A percentile compares a stretch with the other conserved stretches of the same genome.
Conservation (phyloP, 2,329 filamentous ascomycete genomes). For the Ceratocystis huliohia region DNA sequence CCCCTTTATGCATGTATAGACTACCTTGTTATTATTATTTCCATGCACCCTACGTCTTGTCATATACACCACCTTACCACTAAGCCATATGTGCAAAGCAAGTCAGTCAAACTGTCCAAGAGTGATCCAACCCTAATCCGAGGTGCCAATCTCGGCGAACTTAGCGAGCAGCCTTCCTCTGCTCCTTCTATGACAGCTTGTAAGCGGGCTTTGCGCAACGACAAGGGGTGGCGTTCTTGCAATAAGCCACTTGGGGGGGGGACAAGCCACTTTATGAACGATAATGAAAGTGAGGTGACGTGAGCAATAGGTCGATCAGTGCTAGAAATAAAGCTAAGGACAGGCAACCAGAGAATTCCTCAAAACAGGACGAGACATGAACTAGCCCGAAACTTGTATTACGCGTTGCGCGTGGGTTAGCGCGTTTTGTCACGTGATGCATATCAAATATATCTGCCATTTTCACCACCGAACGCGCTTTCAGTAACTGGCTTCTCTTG, state of each 20-base stretch:
- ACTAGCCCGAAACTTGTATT: not conserved
- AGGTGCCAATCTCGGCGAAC: slow-evolving; percentile 2
- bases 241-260: not conserved
- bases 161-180: slow-evolving; percentile 11
- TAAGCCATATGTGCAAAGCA: too few species aligned
- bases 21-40: too few species aligned
- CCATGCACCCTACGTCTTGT: too few species aligned
- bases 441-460: not conserved
- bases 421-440: not conserved
- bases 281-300: not conserved
- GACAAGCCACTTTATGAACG: not conserved
- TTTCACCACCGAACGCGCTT: too few species aligned
- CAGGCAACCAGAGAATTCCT: not conserved
- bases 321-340: not conserved
- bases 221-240: not conserved
- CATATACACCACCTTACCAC: too few species aligned
- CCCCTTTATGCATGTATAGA: slow-evolving; percentile 2
- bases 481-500: not conserved
- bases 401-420: too few species aligned
- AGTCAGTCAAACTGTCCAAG: not conserved
- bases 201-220: not conserved
- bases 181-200: slow-evolving; percentile 12
- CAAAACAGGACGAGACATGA: not conserved
- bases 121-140: not conserved
- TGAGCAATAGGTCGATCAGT: not conserved